phyloP scores from a whole-genome alignment of 1,139 yeast species.

The Lodderomyces oxycetoniae region DNA sequence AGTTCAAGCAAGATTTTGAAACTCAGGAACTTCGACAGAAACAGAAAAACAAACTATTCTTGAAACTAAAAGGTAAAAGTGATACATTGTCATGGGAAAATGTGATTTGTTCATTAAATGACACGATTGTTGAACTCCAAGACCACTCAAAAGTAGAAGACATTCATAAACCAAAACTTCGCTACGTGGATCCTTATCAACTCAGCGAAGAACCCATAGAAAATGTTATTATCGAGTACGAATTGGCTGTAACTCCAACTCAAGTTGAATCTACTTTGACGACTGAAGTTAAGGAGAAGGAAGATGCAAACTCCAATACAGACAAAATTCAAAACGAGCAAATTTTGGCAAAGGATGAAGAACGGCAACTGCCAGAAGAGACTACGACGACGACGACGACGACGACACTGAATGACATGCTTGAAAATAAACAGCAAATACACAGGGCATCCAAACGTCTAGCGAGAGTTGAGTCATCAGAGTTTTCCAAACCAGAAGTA shows the following conservation, averaged over 20 bases:
- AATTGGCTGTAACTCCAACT: too few relatives aligned
- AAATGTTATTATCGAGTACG: constrained; percentile 8
- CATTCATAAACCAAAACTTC: constrained; percentile 31
- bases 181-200: constrained; percentile 46
- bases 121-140: constrained; percentile 25
- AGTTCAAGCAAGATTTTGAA: constrained; percentile 26
- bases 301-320: too few relatives aligned
- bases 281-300: too few relatives aligned
- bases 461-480: constrained; percentile 21
- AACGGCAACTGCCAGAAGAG: constrained; percentile 4
- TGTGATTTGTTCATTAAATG: constrained; percentile 23
- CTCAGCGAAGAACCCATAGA: constrained; percentile 48
- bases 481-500: constrained; percentile 15
- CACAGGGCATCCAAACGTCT: constrained; percentile 40
- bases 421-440: constrained; percentile 13
- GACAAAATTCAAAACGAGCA: constrained; percentile 8
- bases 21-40: constrained; percentile 17
- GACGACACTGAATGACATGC: too few relatives aligned
- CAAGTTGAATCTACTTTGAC: too few relatives aligned
- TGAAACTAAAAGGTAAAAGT: constrained; percentile 1
- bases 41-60: constrained; percentile 8
- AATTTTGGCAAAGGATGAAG: constrained; percentile 1
- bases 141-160: constrained; percentile 32
- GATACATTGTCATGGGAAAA: constrained; percentile 23
- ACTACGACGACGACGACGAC: too few relatives aligned